Conservation (phyloP, 495 filamentous ascomycete species). For the Elaphomyces granulatus region DNA sequence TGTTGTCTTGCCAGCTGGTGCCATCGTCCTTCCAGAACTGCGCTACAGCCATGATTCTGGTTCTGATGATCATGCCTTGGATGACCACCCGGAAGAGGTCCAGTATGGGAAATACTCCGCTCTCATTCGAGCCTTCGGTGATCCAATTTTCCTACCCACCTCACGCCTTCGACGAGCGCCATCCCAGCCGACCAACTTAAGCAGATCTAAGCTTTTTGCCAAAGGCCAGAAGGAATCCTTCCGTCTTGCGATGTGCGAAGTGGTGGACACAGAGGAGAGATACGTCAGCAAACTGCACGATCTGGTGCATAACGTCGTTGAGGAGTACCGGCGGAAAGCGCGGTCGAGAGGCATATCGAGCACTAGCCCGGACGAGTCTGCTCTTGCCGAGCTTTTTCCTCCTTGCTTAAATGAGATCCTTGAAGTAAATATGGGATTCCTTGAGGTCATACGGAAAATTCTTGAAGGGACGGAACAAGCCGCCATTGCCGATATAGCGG, state of each 20-base stretch:
- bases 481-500: constrained; percentile 51
- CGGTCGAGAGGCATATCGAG: constrained; percentile 41
- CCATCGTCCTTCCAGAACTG: constrained; percentile 38
- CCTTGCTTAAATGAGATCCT: constrained; percentile 61
- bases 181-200: constrained; percentile 67
- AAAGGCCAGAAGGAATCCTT: constrained; percentile 71
- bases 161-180: constrained; percentile 74
- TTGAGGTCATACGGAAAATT: constrained; percentile 55
- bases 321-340: constrained; percentile 57
- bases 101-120: constrained; percentile 56
- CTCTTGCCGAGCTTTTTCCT: constrained; percentile 67
- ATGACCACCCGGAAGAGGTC: constrained; percentile 26
- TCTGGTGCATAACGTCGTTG: constrained; percentile 58
- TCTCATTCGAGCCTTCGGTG: constrained; percentile 63
- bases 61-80: constrained; percentile 37
- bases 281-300: constrained; percentile 79
- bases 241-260: constrained; percentile 77
- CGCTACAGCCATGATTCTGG: constrained; percentile 35
- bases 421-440: constrained; percentile 62
- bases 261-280: constrained; percentile 85
- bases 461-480: constrained; percentile 75
- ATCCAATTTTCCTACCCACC: constrained; percentile 74
- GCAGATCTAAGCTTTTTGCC: constrained; percentile 54
- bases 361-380: constrained; percentile 56
- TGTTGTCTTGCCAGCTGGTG: constrained; percentile 62